Evolutionary conservation across 176 grass and related monocot species (phyloP).

Genomic region (Zoysia pacifica): DNA sequence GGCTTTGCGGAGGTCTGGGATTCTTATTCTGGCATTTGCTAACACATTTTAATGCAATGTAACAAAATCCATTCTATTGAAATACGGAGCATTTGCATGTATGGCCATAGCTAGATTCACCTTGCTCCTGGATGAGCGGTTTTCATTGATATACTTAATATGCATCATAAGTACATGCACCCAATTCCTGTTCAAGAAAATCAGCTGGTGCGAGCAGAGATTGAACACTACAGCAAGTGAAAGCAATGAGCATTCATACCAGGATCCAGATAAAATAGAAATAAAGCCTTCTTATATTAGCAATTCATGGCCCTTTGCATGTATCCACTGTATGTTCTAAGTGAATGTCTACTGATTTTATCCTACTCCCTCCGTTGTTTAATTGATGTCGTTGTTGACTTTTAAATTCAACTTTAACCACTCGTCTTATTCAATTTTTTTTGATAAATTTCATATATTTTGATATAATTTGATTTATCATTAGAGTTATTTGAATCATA

Average conservation of each 20-base stretch:
- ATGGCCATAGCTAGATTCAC: conserved; percentile 64
- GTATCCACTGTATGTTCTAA: conserved; percentile 46
- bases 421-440: too few species aligned
- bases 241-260: conserved; percentile 26
- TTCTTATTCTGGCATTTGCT: conserved; percentile 10
- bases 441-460: too few species aligned
- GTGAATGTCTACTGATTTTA: conserved; percentile 58
- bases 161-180: conserved; percentile 49
- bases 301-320: conserved; percentile 54
- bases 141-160: conserved; percentile 60
- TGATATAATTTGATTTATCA: too few species aligned
- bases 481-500: too few species aligned
- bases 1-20: too few species aligned
- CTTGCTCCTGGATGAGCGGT: conserved; percentile 66
- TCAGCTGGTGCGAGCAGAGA: conserved; percentile 48
- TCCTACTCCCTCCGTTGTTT: conserved; percentile 35
- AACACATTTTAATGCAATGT: conserved; percentile 17
- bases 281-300: conserved; percentile 61
- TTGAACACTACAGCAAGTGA: conserved; percentile 32
- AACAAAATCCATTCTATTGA: conserved; percentile 52
- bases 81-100: conserved; percentile 31
- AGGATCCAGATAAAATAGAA: conserved; percentile 42
- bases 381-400: too few species aligned
- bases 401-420: too few species aligned
- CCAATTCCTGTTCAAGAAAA: conserved; percentile 61